Conservation (phyloP, 2,329 filamentous ascomycete species). For the Fusarium duplospermum region DNA sequence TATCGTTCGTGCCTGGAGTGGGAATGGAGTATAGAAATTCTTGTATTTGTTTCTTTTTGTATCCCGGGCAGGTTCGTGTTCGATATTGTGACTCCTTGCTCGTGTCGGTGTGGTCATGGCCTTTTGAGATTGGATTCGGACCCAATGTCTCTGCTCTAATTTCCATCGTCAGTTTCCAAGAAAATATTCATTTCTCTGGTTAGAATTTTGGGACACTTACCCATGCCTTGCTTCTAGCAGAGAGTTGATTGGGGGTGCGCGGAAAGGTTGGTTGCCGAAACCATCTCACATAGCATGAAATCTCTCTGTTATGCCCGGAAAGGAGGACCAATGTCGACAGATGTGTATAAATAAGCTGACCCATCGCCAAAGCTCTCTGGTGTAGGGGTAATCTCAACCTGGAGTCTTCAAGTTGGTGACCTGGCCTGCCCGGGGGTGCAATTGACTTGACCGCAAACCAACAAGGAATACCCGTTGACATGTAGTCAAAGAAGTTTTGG, state of each 20-base stretch:
- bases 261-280: not conserved
- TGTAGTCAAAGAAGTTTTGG: not conserved
- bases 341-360: not conserved
- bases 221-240: not conserved
- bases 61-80: not conserved
- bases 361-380: not conserved
- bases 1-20: not conserved
- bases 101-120: not conserved
- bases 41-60: not conserved
- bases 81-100: not conserved
- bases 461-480: not conserved
- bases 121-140: not conserved
- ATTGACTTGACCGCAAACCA: not conserved
- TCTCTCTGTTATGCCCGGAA: not conserved
- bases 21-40: not conserved
- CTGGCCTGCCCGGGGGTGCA: not conserved
- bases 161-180: not conserved
- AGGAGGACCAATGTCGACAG: not conserved
- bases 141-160: not conserved
- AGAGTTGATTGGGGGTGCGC: not conserved
- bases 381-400: not conserved
- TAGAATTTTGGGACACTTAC: not conserved
- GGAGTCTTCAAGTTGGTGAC: conserved; percentile 59
- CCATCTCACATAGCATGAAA: not conserved
- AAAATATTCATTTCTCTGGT: not conserved